Conservation (phyloP, 768 basidiomycete genomes). For the Boletus rubropictus region DNA sequence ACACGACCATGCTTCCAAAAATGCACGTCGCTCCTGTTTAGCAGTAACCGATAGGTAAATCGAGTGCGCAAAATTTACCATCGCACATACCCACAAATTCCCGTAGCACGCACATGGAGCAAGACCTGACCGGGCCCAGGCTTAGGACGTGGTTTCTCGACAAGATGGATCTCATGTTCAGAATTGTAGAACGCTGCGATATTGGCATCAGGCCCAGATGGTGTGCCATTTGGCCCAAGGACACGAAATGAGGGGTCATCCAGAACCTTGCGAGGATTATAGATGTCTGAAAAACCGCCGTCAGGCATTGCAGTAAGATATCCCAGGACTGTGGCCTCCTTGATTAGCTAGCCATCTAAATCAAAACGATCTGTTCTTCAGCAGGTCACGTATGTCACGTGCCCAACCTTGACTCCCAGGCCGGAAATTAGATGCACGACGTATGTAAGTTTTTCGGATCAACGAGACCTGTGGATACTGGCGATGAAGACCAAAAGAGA, state of each 20-base stretch:
- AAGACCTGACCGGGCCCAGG: constrained; percentile 64
- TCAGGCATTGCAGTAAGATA: constrained; percentile 16
- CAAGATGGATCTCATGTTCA: constrained; percentile 56
- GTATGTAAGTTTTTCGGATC: too few relatives aligned
- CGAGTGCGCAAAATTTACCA: neutral
- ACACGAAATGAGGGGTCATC: constrained; percentile 52
- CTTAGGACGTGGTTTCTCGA: constrained; percentile 55
- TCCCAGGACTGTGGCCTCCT: neutral
- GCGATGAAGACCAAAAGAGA: too few relatives aligned
- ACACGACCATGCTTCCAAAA: constrained; percentile 69
- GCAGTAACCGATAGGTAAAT: neutral
- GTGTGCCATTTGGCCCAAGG: constrained; percentile 45
- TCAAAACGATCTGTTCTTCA: neutral
- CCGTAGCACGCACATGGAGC: constrained; percentile 60
- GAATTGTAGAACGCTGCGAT: constrained; percentile 65
- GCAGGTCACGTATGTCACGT: constrained; percentile 4
- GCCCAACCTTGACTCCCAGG: too few relatives aligned
- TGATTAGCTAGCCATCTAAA: neutral
- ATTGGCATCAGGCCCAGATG: constrained; percentile 39
- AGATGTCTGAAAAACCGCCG: constrained; percentile 37
- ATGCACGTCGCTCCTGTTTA: constrained; percentile 59
- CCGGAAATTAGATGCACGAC: too few relatives aligned
- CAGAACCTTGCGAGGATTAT: constrained; percentile 51
- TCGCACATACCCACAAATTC: constrained; percentile 56
- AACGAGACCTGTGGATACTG: too few relatives aligned